Conservation (phyloP, 2,329 filamentous ascomycete genomes). For the Tympanopsis confertula region DNA sequence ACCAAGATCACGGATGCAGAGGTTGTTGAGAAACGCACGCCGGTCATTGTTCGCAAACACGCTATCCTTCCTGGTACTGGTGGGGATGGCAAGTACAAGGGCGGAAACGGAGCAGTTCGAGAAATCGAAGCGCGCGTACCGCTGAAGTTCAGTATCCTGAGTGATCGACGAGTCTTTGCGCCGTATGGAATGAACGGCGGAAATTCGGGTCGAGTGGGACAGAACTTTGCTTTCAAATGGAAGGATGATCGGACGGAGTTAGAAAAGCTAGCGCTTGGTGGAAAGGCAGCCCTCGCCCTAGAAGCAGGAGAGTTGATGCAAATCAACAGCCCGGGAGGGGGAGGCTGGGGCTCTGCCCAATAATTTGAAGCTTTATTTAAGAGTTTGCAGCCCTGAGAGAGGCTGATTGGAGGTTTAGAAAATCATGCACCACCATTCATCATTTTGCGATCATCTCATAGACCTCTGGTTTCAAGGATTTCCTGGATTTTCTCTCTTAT, state of each 20-base stretch:
- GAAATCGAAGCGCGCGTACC: conserved; percentile 6
- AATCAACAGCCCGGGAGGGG: conserved; percentile 5
- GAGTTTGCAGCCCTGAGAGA: too few species aligned
- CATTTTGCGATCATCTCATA: too few species aligned
- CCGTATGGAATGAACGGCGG: conserved; percentile 6
- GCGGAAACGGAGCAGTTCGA: conserved; percentile 5
- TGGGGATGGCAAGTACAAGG: conserved; percentile 4
- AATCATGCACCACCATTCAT: too few species aligned
- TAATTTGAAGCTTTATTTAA: too few species aligned
- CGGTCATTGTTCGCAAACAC: conserved; percentile 17
- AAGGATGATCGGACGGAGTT: conserved; percentile 3
- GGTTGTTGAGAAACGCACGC: conserved; percentile 21
- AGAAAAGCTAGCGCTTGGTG: conserved; percentile 4
- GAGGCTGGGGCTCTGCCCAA: conserved; percentile 3
- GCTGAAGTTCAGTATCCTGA: conserved; percentile 5
- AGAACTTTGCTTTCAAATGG: conserved; percentile 5
- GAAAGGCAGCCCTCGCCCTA: conserved; percentile 4
- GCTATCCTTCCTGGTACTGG: conserved; percentile 12
- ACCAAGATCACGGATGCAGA: conserved; percentile 23
- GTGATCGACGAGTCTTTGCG: conserved; percentile 4
- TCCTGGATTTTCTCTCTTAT: too few species aligned
- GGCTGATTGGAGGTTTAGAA: too few species aligned
- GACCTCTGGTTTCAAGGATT: too few species aligned
- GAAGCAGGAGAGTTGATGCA: conserved; percentile 2
- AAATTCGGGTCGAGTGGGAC: conserved; percentile 2